Evolutionary conservation across 208 protist species (phyloP).

Genomic region (Leishmania gerbilli): DNA sequence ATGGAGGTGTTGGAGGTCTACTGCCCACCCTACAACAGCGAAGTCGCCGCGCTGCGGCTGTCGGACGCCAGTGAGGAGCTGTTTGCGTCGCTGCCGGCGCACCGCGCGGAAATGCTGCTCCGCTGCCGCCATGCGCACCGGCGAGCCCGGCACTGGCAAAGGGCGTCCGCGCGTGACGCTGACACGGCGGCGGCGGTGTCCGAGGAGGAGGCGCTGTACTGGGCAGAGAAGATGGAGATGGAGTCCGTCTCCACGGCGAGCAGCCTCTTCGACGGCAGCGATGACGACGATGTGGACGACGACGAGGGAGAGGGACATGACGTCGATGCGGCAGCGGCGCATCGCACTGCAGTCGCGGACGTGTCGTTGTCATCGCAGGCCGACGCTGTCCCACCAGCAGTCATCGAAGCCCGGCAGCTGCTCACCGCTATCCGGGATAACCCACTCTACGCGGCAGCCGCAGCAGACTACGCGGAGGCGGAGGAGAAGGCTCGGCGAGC

Average conservation of each 20-base stretch:
- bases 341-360: background rate
- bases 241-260: slow-evolving; percentile 58
- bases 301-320: background rate
- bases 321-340: background rate
- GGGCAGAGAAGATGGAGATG: slow-evolving; percentile 36
- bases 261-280: slow-evolving; percentile 38
- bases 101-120: slow-evolving; percentile 37
- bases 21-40: slow-evolving; percentile 71
- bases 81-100: slow-evolving; percentile 17
- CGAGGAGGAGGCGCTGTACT: slow-evolving; percentile 7
- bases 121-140: slow-evolving; percentile 3
- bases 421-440: slow-evolving; percentile 5
- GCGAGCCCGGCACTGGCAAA: slow-evolving; percentile 4
- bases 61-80: slow-evolving; percentile 15
- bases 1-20: slow-evolving; percentile 85
- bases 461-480: slow-evolving; percentile 2
- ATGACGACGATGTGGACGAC: slow-evolving; percentile 9
- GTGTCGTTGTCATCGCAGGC: background rate
- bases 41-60: slow-evolving; percentile 32
- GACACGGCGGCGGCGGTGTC: background rate
- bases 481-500: slow-evolving; percentile 1
- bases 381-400: background rate
- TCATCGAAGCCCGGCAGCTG: slow-evolving; percentile 13
- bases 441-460: slow-evolving; percentile 21
- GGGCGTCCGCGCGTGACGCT: background rate